Conservation (phyloP, 257 asterid genomes). For the Solanum appendiculatum region DNA sequence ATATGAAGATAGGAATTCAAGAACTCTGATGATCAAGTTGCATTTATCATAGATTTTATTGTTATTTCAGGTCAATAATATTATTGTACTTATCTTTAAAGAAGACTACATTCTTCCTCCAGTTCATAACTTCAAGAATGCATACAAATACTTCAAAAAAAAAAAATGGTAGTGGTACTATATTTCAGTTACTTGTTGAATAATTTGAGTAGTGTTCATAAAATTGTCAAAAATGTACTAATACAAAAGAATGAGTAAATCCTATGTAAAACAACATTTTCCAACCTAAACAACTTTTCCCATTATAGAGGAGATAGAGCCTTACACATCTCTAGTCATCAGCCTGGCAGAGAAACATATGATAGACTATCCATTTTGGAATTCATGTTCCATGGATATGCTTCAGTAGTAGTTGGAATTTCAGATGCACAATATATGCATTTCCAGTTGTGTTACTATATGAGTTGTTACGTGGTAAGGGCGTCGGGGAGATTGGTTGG, state of each 20-base stretch:
- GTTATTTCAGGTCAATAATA: neutral
- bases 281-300: neutral
- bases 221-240: neutral
- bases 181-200: neutral
- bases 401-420: neutral
- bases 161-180: neutral
- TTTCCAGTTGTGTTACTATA: neutral
- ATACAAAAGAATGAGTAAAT: neutral
- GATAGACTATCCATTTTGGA: neutral
- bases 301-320: neutral
- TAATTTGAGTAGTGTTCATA: neutral
- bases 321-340: neutral
- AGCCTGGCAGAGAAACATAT: neutral
- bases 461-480: conserved; percentile 48
- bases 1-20: neutral
- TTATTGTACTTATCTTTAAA: neutral
- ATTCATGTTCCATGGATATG: neutral
- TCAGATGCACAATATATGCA: neutral
- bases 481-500: conserved; percentile 79
- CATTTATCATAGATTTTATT: neutral
- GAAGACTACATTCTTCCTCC: neutral
- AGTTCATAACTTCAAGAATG: neutral
- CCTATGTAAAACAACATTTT: neutral
- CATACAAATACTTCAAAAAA: neutral
- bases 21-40: neutral